Conservation (phyloP, 164 flowering plant species). For the Nelumbo lutea region DNA sequence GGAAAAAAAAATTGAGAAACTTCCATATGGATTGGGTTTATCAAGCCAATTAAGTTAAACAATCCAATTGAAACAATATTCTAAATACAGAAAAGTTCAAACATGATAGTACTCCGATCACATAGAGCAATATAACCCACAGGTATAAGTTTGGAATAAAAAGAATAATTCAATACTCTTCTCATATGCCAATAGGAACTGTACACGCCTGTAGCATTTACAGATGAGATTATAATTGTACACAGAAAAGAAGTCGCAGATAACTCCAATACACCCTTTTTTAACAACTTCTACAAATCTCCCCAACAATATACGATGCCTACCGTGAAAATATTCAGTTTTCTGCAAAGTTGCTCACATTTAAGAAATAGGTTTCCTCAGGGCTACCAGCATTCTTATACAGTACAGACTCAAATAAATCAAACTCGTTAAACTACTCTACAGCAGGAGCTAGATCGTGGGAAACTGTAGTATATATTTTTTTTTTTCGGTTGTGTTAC, state of each 20-base stretch:
- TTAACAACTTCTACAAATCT: not conserved
- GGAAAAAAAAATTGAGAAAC: too few relatives aligned
- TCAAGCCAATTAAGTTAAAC: too few relatives aligned
- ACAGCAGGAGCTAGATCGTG: not conserved
- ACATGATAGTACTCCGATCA: too few relatives aligned
- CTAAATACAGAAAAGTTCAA: too few relatives aligned
- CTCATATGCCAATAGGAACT: too few relatives aligned
- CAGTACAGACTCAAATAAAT: not conserved
- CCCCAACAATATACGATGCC: not conserved
- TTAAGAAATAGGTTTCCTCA: not conserved
- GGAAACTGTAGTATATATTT: conserved; percentile 14
- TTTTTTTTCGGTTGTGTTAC: conserved; percentile 68
- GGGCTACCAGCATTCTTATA: not conserved
- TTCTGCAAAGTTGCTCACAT: not conserved
- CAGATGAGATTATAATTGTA: too few relatives aligned
- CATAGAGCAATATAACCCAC: not conserved
- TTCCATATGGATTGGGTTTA: too few relatives aligned
- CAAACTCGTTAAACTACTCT: not conserved
- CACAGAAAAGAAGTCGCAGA: not conserved
- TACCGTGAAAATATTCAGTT: not conserved
- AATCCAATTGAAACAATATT: too few relatives aligned
- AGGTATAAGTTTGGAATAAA: not conserved
- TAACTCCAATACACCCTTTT: not conserved
- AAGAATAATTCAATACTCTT: too few relatives aligned
- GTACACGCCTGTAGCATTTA: too few relatives aligned